Evolutionary conservation across 2,329 filamentous ascomycete genomes (phyloP).

Genomic region (Nemania sp.): DNA sequence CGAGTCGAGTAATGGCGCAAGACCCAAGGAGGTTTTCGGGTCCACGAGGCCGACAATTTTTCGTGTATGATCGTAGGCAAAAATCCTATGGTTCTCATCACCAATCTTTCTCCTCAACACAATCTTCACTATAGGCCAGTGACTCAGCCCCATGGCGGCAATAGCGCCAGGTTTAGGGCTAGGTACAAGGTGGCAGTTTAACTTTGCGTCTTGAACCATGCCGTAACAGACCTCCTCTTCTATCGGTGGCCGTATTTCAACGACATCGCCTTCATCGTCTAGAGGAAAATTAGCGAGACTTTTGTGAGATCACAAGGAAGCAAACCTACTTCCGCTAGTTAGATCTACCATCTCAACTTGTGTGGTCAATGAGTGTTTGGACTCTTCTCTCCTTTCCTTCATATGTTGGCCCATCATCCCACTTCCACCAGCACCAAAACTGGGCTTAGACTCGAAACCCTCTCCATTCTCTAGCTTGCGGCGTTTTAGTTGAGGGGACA

Average conservation of each 20-base stretch:
- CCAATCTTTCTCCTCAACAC: constrained; percentile 70
- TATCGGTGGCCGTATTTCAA: constrained; percentile 68
- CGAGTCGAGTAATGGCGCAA: constrained; percentile 80
- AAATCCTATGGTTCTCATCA: constrained; percentile 70
- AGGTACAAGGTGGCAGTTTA: constrained; percentile 77
- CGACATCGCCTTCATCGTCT: constrained; percentile 68
- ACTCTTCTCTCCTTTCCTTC: constrained; percentile 67
- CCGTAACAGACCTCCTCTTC: constrained; percentile 85
- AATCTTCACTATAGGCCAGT: constrained; percentile 82
- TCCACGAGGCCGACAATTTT: constrained; percentile 83
- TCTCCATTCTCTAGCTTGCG: constrained; percentile 67
- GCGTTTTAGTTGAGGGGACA: constrained; percentile 71
- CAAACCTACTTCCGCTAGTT: constrained; percentile 60
- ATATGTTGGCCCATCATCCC: constrained; percentile 75
- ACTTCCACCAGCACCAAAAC: constrained; percentile 61
- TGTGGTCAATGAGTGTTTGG: constrained; percentile 39
- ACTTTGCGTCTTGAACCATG: constrained; percentile 74
- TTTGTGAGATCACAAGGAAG: constrained; percentile 43
- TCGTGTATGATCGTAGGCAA: constrained; percentile 78
- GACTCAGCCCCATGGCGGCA: constrained; percentile 66
- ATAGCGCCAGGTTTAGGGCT: constrained; percentile 73
- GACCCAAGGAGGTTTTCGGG: constrained; percentile 70
- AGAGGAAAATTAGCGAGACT: constrained; percentile 45
- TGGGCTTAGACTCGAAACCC: constrained; percentile 56
- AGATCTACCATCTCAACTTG: constrained; percentile 67